Base-by-base conservation (phyloP, 2,329 filamentous ascomycete genomes). In the Graphiopsis chlorocephala region DNA sequence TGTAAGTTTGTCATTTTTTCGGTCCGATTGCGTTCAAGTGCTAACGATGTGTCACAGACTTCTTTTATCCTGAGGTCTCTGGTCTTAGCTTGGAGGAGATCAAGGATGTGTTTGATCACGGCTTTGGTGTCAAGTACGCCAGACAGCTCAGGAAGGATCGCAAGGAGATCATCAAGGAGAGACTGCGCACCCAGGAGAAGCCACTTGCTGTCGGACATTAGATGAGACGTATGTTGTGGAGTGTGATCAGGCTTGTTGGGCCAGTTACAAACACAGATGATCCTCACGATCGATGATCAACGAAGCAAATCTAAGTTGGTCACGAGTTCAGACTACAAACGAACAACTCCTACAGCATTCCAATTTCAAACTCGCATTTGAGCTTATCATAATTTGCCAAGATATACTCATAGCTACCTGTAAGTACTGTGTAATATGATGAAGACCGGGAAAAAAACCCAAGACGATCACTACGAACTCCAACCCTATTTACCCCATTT, bases 41-140 rank as follows among this genome's bases (percentile, higher is more conserved):
- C 45, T 78, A 33, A 52, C 17, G 3, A 4, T 23, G 3, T 12
- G 1, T 23, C 15, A 1, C 35, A 60, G 57, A 29, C 74, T 77
- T 73, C 61, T 76, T 73, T 66, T 80, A 78, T 63, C 73, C 77
- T 0, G 77, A 79, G 64, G 77, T 75, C 4, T 76, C 76, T 58
- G 75, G 78, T n/a, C 68, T 79, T 70, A 75, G 75, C 4, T 69
- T 78, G 7, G 76, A 78, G 66, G 72, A 73, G 50, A 73, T 78
- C 10, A 68, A 72, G 12, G 72, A 75, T 47, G 72, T 78, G 1
- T 79, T 78, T 52, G 65, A 72, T 25, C 68, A 76, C 53, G 75
- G 75, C 0, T 78, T 78, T 62, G 75, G 74, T 33, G 75, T 78
- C 17, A 69, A 66, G 59, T 75, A 74, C 66, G 74, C 75, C 3